Conservation (phyloP, 441 rosid species). For the Pelargonium australe region DNA sequence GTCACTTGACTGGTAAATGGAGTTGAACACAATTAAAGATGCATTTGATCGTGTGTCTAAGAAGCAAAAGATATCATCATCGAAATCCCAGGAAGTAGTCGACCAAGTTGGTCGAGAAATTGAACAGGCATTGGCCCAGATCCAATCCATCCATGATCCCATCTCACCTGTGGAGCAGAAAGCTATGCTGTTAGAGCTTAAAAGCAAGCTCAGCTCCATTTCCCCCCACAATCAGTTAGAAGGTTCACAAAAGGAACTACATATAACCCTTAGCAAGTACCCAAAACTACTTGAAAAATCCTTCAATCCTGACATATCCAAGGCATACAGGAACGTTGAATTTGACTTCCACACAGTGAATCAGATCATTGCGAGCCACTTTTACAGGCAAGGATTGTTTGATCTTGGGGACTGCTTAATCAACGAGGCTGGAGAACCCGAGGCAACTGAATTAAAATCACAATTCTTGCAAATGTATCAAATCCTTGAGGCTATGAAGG, state of each 20-base stretch:
- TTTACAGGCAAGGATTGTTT: conserved; percentile 47
- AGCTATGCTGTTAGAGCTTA: conserved; percentile 30
- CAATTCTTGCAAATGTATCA: conserved; percentile 40
- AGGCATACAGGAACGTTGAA: conserved; percentile 48
- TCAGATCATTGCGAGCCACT: conserved; percentile 45
- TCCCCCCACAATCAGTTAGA: conserved; percentile 38
- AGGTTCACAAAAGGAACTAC: conserved; percentile 44
- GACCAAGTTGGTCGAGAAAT: conserved; percentile 38
- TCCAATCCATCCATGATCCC: conserved; percentile 17
- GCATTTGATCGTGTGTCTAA: conserved; percentile 55
- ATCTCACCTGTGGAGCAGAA: conserved; percentile 22
- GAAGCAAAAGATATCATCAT: conserved; percentile 47
- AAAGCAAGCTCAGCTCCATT: conserved; percentile 29
- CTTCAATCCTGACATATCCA: conserved; percentile 44
- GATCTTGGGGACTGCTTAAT: conserved; percentile 51
- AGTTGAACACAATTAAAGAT: conserved; percentile 43
- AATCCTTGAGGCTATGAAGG: conserved; percentile 43
- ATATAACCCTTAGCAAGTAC: conserved; percentile 41
- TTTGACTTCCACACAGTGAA: conserved; percentile 36
- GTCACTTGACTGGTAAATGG: conserved; percentile 28
- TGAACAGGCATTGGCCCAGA: conserved; percentile 24
- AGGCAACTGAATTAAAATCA: conserved; percentile 29
- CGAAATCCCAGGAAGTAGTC: conserved; percentile 38
- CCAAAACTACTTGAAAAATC: conserved; percentile 42
- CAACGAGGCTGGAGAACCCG: conserved; percentile 36